Conservation (phyloP, 129 eudicot species). For the Tagetes patula region DNA sequence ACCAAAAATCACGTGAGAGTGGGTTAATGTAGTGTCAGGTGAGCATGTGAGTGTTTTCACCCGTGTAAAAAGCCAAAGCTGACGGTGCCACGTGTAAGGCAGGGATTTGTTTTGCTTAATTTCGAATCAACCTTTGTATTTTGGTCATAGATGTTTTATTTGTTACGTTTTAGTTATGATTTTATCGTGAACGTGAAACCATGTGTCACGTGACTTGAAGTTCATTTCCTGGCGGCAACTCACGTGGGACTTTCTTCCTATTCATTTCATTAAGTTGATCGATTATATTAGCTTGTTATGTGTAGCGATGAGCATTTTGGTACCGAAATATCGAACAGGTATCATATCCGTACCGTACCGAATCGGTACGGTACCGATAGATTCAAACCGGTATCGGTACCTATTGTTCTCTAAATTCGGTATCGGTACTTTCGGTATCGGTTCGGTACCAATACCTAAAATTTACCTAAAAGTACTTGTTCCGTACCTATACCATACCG, state of each 20-base stretch:
- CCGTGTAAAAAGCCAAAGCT: conserved; percentile 44
- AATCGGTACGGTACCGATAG: too few relatives aligned
- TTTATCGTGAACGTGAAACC: conserved; percentile 24
- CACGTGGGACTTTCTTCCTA: conserved; percentile 29
- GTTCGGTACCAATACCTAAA: too few relatives aligned
- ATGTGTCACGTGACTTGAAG: conserved; percentile 32
- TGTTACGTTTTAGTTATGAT: conserved; percentile 18
- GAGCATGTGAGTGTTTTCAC: conserved; percentile 47
- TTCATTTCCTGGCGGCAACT: conserved; percentile 28
- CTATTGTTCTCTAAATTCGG: too few relatives aligned
- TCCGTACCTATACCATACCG: too few relatives aligned
- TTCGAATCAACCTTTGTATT: neutral
- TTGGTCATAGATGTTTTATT: conserved; percentile 12
- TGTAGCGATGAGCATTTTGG: too few relatives aligned
- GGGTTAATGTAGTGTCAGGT: conserved; percentile 48
- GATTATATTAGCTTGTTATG: neutral
- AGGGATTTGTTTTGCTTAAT: neutral
- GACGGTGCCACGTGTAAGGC: conserved; percentile 37
- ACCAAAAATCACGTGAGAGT: conserved; percentile 54
- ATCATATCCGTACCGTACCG: too few relatives aligned
- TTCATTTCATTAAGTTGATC: neutral
- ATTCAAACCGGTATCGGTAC: too few relatives aligned
- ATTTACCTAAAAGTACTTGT: too few relatives aligned
- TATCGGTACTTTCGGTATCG: too few relatives aligned
- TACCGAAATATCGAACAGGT: too few relatives aligned